Evolutionary conservation across 2,329 filamentous ascomycete genomes (phyloP), one percentile per base, ranked within the genome.

Genomic region (Diaporthe vexans): DNA sequence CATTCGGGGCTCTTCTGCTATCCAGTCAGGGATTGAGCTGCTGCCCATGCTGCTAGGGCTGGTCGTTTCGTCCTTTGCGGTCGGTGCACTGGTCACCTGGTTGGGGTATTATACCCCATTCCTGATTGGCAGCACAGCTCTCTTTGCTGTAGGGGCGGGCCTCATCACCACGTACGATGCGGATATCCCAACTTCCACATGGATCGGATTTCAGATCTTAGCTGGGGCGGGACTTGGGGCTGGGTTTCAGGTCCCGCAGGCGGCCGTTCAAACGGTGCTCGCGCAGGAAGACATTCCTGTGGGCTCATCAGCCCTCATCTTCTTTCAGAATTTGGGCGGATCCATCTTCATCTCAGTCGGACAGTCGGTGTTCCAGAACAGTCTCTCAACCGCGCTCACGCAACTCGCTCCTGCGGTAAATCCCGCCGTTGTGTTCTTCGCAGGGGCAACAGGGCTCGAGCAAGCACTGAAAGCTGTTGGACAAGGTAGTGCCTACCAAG

Each of bases 241-340:
- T 1, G 85, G 85, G 46, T 86, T 88, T 79, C 86, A 88, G 76
- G 81, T 84, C 15, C 81, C 82, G 67, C 80, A 86, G 29, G 80
- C 86, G 13, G 85, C 86, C 4, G 85, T 88, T 1, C 88, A 90
- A 78, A 88, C 86, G 24, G 85, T 86, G 0, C 81, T 89, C 1
- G 79, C 84, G 0, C 82, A 84, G 35, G 82, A 84, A 1, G 83
- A 86, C 57, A 82, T 89, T 13, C 85, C 88, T 1, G 83, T 88
- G 3, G 88, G 83, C 52, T 88, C 85, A 9, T 86, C 87, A 1
- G 85, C 82, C 54, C 82, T 88, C 0, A 84, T 86, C 26, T 92
- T 93, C 82, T 90, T 90, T 82, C 90, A 93, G 78, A 86, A 86
- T 0, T 85, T 94, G 1, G 91, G 91, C 48, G 91, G 91, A 3